phyloP scores from a whole-genome alignment of 1,139 yeast genomes.

The Sugiyamaella neomexicana region DNA sequence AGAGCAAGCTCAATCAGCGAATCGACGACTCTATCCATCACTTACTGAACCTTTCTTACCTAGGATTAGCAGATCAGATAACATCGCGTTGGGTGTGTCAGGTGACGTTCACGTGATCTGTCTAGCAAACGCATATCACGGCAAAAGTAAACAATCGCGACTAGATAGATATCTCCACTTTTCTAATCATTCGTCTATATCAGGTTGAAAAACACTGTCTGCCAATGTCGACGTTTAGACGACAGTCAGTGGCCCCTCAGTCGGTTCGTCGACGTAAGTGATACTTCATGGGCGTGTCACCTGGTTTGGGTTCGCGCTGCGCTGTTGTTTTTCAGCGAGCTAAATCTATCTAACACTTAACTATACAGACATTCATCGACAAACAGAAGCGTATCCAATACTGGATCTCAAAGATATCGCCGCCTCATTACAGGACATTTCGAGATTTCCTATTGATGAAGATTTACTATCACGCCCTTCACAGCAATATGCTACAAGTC shows the following conservation, averaged over 20 bases:
- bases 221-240: constrained; percentile 18
- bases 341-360: neutral
- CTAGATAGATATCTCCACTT: no score
- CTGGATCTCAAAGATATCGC: constrained; percentile 65
- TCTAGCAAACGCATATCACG: neutral
- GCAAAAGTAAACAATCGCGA: constrained; percentile 1
- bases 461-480: constrained; percentile 64
- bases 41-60: no score
- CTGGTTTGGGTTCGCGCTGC: no score
- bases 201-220: neutral
- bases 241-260: constrained; percentile 20
- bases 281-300: neutral
- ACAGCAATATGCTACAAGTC: constrained; percentile 56
- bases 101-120: neutral
- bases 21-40: no score
- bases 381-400: constrained; percentile 56
- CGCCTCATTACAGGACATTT: constrained; percentile 52
- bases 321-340: no score
- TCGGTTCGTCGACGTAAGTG: constrained; percentile 22
- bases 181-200: neutral
- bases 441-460: constrained; percentile 23
- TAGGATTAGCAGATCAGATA: no score
- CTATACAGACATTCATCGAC: constrained; percentile 16
- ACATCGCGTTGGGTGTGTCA: no score
- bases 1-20: no score